Conservation (phyloP, 371 early-diverging fungal species). For the Rhizomucor miehei region DNA sequence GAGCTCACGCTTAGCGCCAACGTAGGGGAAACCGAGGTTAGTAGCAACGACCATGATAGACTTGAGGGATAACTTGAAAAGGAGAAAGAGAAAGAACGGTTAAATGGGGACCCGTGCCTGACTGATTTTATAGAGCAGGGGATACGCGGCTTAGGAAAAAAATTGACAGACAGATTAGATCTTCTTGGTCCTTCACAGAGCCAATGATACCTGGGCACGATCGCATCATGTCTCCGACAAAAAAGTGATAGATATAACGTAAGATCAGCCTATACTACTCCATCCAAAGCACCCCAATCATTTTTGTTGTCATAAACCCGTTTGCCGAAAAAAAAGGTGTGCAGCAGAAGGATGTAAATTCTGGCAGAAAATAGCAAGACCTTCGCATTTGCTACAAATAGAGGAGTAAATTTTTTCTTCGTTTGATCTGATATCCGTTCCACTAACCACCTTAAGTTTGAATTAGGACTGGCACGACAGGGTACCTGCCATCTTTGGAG, state of each 20-base stretch:
- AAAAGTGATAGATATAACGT: too few species aligned
- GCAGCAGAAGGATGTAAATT: too few species aligned
- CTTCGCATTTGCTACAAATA: too few species aligned
- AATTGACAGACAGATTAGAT: conserved; percentile 2
- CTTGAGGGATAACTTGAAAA: conserved; percentile 1
- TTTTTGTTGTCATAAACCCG: too few species aligned
- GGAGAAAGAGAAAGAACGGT: conserved; percentile 2
- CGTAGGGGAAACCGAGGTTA: conserved; percentile 79
- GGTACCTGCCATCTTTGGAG: not conserved
- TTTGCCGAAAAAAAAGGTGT: too few species aligned
- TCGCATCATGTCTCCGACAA: not conserved
- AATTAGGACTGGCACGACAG: not conserved
- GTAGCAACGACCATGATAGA: conserved; percentile 62
- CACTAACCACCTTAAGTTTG: not conserved
- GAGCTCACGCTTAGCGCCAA: conserved; percentile 87
- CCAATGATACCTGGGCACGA: not conserved
- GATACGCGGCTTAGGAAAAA: not conserved
- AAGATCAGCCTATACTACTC: too few species aligned
- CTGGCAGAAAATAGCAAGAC: too few species aligned
- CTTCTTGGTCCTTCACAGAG: not conserved
- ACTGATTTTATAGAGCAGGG: not conserved
- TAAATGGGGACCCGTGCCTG: not conserved
- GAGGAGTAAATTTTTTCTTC: not conserved
- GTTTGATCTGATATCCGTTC: not conserved
- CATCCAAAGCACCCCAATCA: too few species aligned